Percentiles rank a stretch among this genome's conserved stretches.
These are phyloP conservation scores for Hemisphaericaspora nanyangensis DNA, from an alignment of 805 yeast genomes.

Conservation along the genomic window DNA sequence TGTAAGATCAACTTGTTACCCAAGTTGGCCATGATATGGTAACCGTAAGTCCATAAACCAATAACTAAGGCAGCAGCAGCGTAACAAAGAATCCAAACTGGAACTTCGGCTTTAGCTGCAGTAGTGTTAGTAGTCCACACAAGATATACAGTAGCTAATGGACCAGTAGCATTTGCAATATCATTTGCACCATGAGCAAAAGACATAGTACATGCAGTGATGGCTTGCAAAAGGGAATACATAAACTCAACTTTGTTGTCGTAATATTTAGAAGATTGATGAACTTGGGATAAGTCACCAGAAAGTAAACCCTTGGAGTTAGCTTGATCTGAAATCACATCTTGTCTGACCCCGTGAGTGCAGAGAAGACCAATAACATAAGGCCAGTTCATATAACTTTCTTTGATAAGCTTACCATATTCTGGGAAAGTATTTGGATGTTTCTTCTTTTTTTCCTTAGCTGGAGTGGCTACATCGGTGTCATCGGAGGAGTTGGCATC, in stretches of 20 bases:
- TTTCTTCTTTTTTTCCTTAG: slow-evolving; percentile 15
- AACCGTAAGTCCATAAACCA: slow-evolving; percentile 71
- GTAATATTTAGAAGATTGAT: slow-evolving; percentile 57
- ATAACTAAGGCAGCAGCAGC: slow-evolving; percentile 64
- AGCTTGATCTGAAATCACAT: slow-evolving; percentile 52
- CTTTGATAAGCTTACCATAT: slow-evolving; percentile 34
- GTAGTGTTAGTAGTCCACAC: slow-evolving; percentile 54
- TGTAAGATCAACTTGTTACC: slow-evolving; percentile 74
- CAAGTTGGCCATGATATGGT: slow-evolving; percentile 62
- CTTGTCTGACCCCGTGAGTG: slow-evolving; percentile 61
- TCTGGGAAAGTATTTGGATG: slow-evolving; percentile 27
- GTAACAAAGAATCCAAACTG: slow-evolving; percentile 67
- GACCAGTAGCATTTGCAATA: slow-evolving; percentile 76
- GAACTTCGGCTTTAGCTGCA: slow-evolving; percentile 51
- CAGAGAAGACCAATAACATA: slow-evolving; percentile 44
- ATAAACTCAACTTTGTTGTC: slow-evolving; percentile 68
- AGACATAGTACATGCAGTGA: slow-evolving; percentile 77
- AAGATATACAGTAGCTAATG: slow-evolving; percentile 60
- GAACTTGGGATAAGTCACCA: slow-evolving; percentile 48
- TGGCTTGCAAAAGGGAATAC: slow-evolving; percentile 63
- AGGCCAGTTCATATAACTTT: slow-evolving; percentile 55
- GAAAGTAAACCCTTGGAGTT: slow-evolving; percentile 35
- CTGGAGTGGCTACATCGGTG: slow-evolving; percentile 2
- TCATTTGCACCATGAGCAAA: slow-evolving; percentile 83
- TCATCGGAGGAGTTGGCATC: not conserved